These are phyloP conservation scores for Skeletonema potamos DNA, from an alignment of 108 stramenopile species.

Conservation along the genomic window DNA sequence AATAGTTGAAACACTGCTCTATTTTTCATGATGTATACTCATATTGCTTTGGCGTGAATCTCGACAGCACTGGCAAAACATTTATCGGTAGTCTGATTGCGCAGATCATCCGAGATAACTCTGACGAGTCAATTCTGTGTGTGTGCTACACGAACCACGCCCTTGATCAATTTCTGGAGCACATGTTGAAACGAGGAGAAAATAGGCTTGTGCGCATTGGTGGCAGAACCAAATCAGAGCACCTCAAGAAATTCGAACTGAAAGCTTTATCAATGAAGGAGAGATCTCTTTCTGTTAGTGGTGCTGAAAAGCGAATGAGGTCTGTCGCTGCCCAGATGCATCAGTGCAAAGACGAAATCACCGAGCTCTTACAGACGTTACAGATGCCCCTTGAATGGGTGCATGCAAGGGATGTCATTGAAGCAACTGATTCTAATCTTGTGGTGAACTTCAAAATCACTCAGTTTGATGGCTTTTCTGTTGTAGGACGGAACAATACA, in stretches of 20 bases:
- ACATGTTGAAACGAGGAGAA: conserved; percentile 57
- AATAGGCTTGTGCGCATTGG: conserved; percentile 64
- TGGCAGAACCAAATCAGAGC: conserved; percentile 58
- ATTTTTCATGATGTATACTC: neutral
- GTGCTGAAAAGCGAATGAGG: conserved; percentile 21
- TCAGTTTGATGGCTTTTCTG: conserved; percentile 27
- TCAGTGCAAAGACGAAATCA: conserved; percentile 23
- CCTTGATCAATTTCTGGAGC: conserved; percentile 77
- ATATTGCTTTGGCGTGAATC: neutral
- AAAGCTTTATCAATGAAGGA: conserved; percentile 14
- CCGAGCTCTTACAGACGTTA: conserved; percentile 13
- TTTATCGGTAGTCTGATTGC: conserved; percentile 51
- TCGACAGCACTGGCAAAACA: conserved; percentile 38
- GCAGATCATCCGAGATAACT: conserved; percentile 49
- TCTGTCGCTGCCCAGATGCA: conserved; percentile 39
- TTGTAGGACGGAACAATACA: conserved; percentile 28
- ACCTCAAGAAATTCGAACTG: conserved; percentile 38
- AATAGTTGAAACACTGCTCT: neutral
- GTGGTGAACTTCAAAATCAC: neutral
- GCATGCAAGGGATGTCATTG: conserved; percentile 15
- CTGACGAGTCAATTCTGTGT: conserved; percentile 52
- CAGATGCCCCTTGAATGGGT: conserved; percentile 29
- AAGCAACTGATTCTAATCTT: neutral
- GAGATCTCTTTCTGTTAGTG: conserved; percentile 8
- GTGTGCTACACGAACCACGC: conserved; percentile 86